phyloP scores from a whole-genome alignment of 2,329 filamentous ascomycete species.

The Botryotinia calthae region DNA sequence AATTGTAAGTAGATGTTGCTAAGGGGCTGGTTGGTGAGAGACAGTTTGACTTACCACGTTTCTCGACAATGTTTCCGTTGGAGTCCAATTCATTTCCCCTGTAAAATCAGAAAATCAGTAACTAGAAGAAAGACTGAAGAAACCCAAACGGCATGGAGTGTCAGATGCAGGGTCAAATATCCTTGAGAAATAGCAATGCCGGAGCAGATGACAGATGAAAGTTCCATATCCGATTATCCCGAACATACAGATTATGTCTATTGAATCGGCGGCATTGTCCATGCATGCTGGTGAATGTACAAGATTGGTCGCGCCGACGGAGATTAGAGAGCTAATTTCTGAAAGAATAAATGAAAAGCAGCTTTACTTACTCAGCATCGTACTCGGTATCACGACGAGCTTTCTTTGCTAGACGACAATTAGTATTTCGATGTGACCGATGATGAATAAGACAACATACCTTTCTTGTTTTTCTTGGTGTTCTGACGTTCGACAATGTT shows the following conservation, averaged over 20 bases:
- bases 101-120: not conserved
- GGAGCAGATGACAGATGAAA: no score
- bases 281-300: no score
- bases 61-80: not conserved
- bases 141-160: not conserved
- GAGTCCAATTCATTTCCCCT: not conserved
- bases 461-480: not conserved
- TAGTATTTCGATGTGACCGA: not conserved
- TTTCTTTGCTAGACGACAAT: not conserved
- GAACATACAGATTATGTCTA: no score
- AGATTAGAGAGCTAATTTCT: not conserved
- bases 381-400: not conserved
- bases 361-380: not conserved
- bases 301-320: no score
- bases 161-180: not conserved
- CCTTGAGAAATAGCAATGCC: no score
- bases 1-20: not conserved
- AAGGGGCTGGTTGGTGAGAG: not conserved
- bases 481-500: not conserved
- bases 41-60: not conserved
- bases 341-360: not conserved
- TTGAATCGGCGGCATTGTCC: no score
- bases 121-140: not conserved
- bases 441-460: not conserved
- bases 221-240: no score